Evolutionary conservation across 805 yeast species (phyloP).

Genomic region (Starmera quercuum): DNA sequence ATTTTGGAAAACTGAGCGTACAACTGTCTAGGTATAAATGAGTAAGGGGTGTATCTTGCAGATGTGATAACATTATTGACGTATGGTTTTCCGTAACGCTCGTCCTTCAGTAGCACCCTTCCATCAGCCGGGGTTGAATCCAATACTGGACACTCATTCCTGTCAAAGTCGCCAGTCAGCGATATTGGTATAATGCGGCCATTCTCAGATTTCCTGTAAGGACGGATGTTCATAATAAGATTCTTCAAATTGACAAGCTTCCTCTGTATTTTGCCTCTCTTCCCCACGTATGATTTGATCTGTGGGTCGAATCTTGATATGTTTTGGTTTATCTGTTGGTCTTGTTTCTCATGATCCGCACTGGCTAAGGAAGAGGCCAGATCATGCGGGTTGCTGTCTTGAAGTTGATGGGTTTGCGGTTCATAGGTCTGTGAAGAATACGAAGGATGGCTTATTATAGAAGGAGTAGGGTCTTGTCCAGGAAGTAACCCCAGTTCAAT

Average conservation of each 20-base stretch:
- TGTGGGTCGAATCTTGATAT: slow-evolving; percentile 14
- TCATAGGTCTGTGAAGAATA: too few species aligned
- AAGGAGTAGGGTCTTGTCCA: too few species aligned
- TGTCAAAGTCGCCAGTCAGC: slow-evolving; percentile 29
- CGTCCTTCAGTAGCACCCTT: slow-evolving; percentile 47
- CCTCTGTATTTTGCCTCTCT: slow-evolving; percentile 14
- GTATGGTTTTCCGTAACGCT: slow-evolving; percentile 57
- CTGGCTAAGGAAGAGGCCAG: too few species aligned
- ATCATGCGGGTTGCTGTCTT: too few species aligned
- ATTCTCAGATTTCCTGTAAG: slow-evolving; percentile 45
- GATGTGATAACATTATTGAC: slow-evolving; percentile 69
- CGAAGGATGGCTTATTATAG: too few species aligned
- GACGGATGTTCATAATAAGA: slow-evolving; percentile 36
- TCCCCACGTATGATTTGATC: slow-evolving; percentile 13
- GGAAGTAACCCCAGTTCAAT: too few species aligned
- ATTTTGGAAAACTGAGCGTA: slow-evolving; percentile 87
- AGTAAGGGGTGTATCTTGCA: slow-evolving; percentile 71
- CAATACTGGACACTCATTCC: slow-evolving; percentile 21
- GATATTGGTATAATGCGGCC: slow-evolving; percentile 76
- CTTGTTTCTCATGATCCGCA: neutral
- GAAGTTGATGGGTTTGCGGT: too few species aligned
- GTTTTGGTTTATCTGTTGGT: slow-evolving; percentile 17
- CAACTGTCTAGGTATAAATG: slow-evolving; percentile 83
- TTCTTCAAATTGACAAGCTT: slow-evolving; percentile 20
- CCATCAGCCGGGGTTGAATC: slow-evolving; percentile 7